Base-by-base conservation (phyloP, 345 rosid species). In the Acer saccharum region DNA sequence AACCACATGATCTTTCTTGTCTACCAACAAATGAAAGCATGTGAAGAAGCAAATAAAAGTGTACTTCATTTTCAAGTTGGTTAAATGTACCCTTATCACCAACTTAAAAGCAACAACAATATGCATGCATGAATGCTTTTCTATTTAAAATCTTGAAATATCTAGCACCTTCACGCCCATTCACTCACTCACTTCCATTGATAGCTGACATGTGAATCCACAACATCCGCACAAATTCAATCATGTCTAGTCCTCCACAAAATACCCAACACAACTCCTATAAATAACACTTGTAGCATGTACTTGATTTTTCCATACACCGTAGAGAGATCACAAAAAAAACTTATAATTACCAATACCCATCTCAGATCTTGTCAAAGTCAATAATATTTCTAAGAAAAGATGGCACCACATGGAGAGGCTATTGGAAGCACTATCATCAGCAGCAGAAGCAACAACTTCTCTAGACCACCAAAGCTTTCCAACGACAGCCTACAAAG, bases 371-470 rank as follows among this genome's bases (percentile, higher is more conserved):
- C 39, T 35, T 35, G 39, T 35, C 39, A 35, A 35, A 50, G 55
- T 14, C 13, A 50, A 50, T 13, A 11, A 14, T 50, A 14, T 43
- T 43, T 43, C 11, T 9, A 14, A 20, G 25, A 60, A 11, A 60
- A 60, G 0, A 92, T 92, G 98, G 94, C 95, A 70, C 88, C 95
- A 63, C 86, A 88, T 80, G 97, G 87, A 79, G 86, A 88, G 48
- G 79, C 82, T 27, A 83, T 84, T 52, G 50, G 77, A 2, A 69
- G 63, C 75, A 32, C 75, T 69, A 73, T 68, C 61, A 25, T 5
- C 39, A 48, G 52, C 20, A 3, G 58, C 27, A 78, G 81, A 65
- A 79, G 11, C 54, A 84, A 77, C 76, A 74, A 74, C 86, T 72
- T 80, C 66, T 78, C 88, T 76, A 91, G 89, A 79, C 95, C 92